Percentiles rank a stretch among this genome's conserved stretches.
Evolutionary conservation across 768 basidiomycete genomes (phyloP).

Genomic region (Naganishia randhawae): DNA sequence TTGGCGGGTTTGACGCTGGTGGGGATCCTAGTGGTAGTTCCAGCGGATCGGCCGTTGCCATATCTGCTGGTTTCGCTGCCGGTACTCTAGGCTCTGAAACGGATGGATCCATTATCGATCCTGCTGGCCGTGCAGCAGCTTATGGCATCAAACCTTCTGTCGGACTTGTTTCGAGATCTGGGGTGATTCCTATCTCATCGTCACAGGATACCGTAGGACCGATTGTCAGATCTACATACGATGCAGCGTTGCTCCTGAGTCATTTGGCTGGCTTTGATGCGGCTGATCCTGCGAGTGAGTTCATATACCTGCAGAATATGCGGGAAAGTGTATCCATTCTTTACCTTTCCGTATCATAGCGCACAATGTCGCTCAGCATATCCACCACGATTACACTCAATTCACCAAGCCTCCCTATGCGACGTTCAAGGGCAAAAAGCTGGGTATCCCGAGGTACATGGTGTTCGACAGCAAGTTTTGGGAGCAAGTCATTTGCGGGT

Average conservation of each 20-base stretch:
- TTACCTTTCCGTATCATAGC: not conserved
- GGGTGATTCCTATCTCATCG: constrained; percentile 5
- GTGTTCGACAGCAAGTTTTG: not conserved
- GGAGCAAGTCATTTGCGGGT: not conserved
- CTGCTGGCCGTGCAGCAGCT: constrained; percentile 19
- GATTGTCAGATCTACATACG: constrained; percentile 19
- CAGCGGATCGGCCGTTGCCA: constrained; percentile 18
- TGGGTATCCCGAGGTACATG: constrained; percentile 9
- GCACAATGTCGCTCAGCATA: not conserved
- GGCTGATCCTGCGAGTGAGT: not conserved
- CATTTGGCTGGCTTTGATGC: not conserved
- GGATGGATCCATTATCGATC: constrained; percentile 13
- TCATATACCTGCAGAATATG: not conserved
- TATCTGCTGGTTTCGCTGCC: constrained; percentile 19
- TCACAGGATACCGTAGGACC: constrained; percentile 11
- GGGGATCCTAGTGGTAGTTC: constrained; percentile 39
- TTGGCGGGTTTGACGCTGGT: constrained; percentile 35
- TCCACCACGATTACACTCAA: constrained; percentile 7
- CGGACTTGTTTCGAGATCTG: constrained; percentile 8
- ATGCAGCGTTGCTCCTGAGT: constrained; percentile 16
- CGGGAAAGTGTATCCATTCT: not conserved
- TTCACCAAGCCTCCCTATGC: constrained; percentile 6
- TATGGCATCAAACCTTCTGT: constrained; percentile 34
- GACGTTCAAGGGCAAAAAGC: not conserved
- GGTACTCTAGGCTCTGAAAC: constrained; percentile 22